These are phyloP conservation scores for Candida sanyaensis DNA, from an alignment of 1,139 yeast species.

Conservation along the genomic window DNA sequence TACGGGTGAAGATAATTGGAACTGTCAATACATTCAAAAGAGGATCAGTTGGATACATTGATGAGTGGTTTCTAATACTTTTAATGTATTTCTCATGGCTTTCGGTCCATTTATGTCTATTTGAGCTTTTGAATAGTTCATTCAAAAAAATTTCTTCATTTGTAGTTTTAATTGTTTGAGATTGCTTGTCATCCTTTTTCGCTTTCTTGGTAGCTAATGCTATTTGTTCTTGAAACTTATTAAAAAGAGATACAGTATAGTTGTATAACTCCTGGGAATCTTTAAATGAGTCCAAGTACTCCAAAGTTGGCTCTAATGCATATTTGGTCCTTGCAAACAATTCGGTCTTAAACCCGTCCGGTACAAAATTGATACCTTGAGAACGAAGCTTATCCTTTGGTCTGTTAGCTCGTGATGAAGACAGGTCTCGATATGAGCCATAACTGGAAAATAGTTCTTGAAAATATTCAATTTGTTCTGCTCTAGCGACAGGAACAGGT, in stretches of 20 bases:
- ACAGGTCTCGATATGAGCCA: neutral
- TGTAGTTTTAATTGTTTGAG: neutral
- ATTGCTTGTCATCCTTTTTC: neutral
- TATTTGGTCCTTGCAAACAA: slow-evolving; percentile 19
- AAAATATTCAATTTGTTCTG: slow-evolving; percentile 1
- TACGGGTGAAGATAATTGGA: slow-evolving; percentile 38
- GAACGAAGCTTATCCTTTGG: too few relatives aligned
- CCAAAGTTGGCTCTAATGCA: slow-evolving; percentile 28
- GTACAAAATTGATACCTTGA: neutral
- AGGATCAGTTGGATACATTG: slow-evolving; percentile 24
- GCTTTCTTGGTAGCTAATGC: neutral
- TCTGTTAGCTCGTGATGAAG: too few relatives aligned
- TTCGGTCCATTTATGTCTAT: slow-evolving; percentile 13
- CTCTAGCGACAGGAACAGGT: neutral
- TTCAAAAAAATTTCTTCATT: slow-evolving; percentile 5
- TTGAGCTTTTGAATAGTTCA: slow-evolving; percentile 6
- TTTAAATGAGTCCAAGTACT: slow-evolving; percentile 18
- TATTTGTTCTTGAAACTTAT: neutral
- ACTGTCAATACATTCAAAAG: slow-evolving; percentile 35
- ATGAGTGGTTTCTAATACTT: slow-evolving; percentile 16
- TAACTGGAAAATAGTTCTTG: slow-evolving; percentile 1
- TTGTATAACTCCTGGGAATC: slow-evolving; percentile 11
- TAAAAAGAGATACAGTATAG: slow-evolving; percentile 4
- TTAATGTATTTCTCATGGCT: slow-evolving; percentile 21
- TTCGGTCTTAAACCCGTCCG: slow-evolving; percentile 14